Conservation (phyloP, 495 filamentous ascomycete genomes). For the Aspergillus heteromorphus region DNA sequence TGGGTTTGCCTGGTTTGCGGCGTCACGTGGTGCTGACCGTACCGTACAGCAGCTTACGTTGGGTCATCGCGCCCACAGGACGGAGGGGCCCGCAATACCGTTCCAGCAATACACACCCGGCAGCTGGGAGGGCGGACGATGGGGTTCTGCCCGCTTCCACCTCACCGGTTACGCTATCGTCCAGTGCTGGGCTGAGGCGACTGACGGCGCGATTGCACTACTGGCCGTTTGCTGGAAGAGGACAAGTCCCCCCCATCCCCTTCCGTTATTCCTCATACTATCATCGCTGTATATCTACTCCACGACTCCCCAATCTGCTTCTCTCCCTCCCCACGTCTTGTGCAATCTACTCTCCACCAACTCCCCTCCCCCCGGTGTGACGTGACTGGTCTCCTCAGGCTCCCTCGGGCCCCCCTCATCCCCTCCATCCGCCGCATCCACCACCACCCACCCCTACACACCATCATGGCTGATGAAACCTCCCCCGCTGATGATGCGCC, state of each 20-base stretch:
- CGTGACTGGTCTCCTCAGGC: slow-evolving; percentile 3
- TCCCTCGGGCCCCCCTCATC: slow-evolving; percentile 7
- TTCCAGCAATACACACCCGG: background rate
- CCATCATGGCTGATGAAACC: slow-evolving; percentile 45
- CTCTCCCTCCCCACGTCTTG: background rate
- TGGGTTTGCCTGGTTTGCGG: slow-evolving; percentile 16
- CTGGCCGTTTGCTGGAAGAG: background rate
- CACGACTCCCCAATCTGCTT: background rate
- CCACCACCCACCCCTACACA: slow-evolving; percentile 9
- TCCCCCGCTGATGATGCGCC: slow-evolving; percentile 43
- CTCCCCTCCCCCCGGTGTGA: slow-evolving; percentile 4
- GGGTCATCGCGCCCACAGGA: background rate
- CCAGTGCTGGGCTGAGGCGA: background rate
- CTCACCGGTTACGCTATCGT: background rate
- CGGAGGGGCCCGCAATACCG: slow-evolving; percentile 4
- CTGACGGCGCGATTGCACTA: background rate
- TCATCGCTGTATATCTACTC: background rate
- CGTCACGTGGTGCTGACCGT: too few relatives aligned
- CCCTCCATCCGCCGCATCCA: slow-evolving; percentile 7
- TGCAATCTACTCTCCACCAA: background rate
- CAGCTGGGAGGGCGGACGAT: slow-evolving; percentile 23
- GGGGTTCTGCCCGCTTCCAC: slow-evolving; percentile 38
- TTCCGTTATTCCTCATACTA: background rate
- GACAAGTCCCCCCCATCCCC: background rate
- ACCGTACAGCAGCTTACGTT: background rate